Evolutionary conservation across 495 filamentous ascomycete genomes (phyloP), one percentile per base, ranked within the genome.

Genomic region (Margaritispora aquatica): DNA sequence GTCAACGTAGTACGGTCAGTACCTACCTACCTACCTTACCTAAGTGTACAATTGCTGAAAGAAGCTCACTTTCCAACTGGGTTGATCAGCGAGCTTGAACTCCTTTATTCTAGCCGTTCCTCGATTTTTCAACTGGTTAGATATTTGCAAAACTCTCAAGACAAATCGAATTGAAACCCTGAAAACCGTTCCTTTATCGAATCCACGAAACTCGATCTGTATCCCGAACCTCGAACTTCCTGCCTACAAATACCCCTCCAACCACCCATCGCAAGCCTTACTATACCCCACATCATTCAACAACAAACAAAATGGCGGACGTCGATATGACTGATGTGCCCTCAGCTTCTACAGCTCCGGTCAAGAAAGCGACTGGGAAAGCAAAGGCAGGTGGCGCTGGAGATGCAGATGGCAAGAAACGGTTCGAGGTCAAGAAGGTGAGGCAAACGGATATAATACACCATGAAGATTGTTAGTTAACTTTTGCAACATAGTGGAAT

Each of bases 371-470:
- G 54, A 73, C 70, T 26, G 73, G 63, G 47, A 84, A 80, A 55
- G 69, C 71, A n/a, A 77, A 82, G 53, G 85, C 83, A 69, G 73
- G 73, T 53, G 71, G 67, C 34, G 68, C 66, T 38, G 70, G 76
- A 50, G 71, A 72, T 41, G 71, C 68, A 21, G 88, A 91, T 55
- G 87, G 80, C 44, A 97, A 96, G 81, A 94, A 96, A 74, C 84
- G 88, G 31, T 97, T 98, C 68, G 94, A 98, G 70, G 95, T 98
- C 54, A 97, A 97, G 77, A 98, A 98, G 87, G 93, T 96, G 74
- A 54, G 68, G 66, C 15, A 19, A 54, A 20, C 2, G 17, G 7
- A 15, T 8, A n/a, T 17, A 44, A 8, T 44, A 17, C 38, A 2
- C 38, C 38, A 8, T 2, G 11, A 4, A 7, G 21, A 27, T 24